Evolutionary conservation across 768 basidiomycete genomes (phyloP), one percentile per base, ranked within the genome.

Genomic region (Kwoniella pini): DNA sequence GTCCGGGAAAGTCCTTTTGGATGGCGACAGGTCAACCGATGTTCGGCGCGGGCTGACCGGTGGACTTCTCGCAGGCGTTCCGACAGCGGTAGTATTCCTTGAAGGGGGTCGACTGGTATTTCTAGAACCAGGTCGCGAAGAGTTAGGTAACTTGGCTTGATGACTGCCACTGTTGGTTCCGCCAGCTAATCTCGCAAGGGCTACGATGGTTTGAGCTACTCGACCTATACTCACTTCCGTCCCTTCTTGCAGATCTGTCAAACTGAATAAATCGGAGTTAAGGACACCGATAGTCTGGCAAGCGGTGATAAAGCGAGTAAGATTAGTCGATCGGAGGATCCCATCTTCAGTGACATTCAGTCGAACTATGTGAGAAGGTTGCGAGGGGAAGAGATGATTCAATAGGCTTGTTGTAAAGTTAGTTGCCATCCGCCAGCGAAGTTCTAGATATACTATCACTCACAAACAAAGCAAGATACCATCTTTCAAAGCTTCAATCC

Each of bases 381-480:
- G 63, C n/a, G 60, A 49, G 4, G 63, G 68, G 53, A 69, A 70
- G 13, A 65, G 68, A 53, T 70, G 55, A 68, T 62, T 69, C 44
- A 70, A 43, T 60, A 56, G 74, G 40, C 65, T 71, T 63, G 13
- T 27, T 45, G 30, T 17, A 7, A 36, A 36, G 7, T 36, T 15
- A 36, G 33, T 15, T 36, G 33, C 15, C 33, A 36, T 36, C 7
- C 33, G 30, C 15, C 36, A 38, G 38, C 43, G 24, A 28, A 39
- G 12, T 9, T 36, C 22, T 38, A 15, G 21, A 48, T 19, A 19
- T 59, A 42, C 39, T 52, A 64, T 1, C 33, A 86, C 91, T 80
- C 72, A 94, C 92, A 90, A 87, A 85, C 92, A 93, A 22, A 95
- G 82, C 21, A 94, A 84, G 76, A 86, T 88, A 0, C 92, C 92